phyloP scores from a whole-genome alignment of 441 rosid genomes.

The Syzygium malaccense region DNA sequence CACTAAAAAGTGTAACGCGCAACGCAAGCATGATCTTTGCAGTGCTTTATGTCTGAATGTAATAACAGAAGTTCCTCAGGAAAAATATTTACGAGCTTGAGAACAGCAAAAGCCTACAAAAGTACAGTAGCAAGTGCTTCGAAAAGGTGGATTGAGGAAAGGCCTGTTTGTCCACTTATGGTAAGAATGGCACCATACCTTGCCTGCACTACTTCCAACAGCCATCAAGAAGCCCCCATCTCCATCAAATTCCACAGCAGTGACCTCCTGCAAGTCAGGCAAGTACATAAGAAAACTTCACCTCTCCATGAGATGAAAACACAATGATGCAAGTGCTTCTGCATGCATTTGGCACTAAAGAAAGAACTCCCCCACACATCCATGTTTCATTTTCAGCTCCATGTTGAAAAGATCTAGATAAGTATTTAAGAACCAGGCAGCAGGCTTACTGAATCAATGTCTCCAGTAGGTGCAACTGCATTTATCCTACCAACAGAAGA shows the following conservation, averaged over 20 bases:
- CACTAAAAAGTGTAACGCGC: not conserved
- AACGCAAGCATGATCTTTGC: not conserved
- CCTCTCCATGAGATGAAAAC: not conserved
- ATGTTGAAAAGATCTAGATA: not conserved
- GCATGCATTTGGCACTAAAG: not conserved
- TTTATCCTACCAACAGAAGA: slow-evolving; percentile 77
- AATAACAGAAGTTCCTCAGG: not conserved
- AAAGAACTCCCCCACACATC: not conserved
- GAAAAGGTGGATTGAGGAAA: not conserved
- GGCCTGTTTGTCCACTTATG: not conserved
- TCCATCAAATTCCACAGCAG: slow-evolving; percentile 76
- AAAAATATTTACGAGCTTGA: not conserved
- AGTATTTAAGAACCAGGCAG: not conserved
- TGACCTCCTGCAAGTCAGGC: slow-evolving; percentile 59
- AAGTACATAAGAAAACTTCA: not conserved
- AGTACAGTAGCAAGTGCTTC: not conserved
- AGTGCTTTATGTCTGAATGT: not conserved
- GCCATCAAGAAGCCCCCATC: slow-evolving; percentile 74
- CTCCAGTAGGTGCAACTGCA: slow-evolving; percentile 70
- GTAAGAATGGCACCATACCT: slow-evolving; percentile 37
- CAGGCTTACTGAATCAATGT: slow-evolving; percentile 46
- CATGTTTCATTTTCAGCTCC: not conserved
- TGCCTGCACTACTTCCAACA: slow-evolving; percentile 86
- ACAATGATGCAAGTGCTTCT: not conserved
- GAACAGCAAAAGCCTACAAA: not conserved